Conservation (phyloP, 192 early-diverging fungal species). For the Coemansia sp. region DNA sequence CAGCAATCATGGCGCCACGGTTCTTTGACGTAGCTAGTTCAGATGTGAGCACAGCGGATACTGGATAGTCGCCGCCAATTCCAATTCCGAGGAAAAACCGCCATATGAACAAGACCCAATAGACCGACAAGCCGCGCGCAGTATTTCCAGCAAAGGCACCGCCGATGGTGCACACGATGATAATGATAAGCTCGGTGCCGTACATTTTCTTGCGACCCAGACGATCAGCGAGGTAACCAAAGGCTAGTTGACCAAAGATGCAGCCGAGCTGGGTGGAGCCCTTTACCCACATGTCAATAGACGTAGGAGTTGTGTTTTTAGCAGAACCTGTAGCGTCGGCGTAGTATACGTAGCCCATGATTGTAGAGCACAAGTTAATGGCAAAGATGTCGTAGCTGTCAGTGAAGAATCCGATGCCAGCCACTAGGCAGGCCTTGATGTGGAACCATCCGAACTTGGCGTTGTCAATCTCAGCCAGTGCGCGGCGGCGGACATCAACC, state of each 20-base stretch:
- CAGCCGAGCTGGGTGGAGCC: conserved; percentile 85
- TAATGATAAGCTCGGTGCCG: conserved; percentile 86
- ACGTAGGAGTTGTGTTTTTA: conserved; percentile 57
- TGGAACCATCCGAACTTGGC: conserved; percentile 78
- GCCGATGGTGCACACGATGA: conserved; percentile 81
- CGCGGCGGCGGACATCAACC: conserved; percentile 24
- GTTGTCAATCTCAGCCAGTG: conserved; percentile 58
- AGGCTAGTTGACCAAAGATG: conserved; percentile 83
- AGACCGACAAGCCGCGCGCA: conserved; percentile 63
- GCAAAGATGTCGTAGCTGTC: conserved; percentile 92
- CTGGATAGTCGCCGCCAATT: conserved; percentile 92
- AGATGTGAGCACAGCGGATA: conserved; percentile 88
- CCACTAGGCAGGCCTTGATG: conserved; percentile 69
- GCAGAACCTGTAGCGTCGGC: conserved; percentile 27
- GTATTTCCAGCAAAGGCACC: conserved; percentile 67
- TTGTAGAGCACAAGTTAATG: conserved; percentile 81
- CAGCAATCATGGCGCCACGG: conserved; percentile 87
- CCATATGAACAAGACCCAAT: conserved; percentile 77
- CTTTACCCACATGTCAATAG: conserved; percentile 83
- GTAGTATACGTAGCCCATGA: conserved; percentile 76
- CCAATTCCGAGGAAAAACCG: conserved; percentile 88
- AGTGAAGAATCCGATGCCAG: conserved; percentile 82
- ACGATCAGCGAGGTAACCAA: conserved; percentile 84
- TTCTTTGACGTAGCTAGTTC: conserved; percentile 79
- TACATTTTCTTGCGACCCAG: conserved; percentile 90